A percentile compares a stretch with the other conserved stretches of the same genome.
Evolutionary conservation across 345 rosid species (phyloP).

Genomic region (Angophora floribunda): DNA sequence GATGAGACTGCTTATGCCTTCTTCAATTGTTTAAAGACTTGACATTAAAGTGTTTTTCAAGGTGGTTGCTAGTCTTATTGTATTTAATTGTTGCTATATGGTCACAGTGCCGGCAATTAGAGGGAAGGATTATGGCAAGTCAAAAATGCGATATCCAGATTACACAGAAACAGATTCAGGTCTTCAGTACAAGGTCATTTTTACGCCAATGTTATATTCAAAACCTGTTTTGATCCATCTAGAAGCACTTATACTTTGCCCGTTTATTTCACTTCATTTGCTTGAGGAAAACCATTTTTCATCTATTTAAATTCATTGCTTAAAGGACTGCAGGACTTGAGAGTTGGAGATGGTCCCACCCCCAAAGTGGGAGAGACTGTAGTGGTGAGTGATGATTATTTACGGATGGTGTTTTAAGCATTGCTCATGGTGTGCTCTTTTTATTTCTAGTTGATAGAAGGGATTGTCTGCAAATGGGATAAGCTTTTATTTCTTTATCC

Average conservation of each 20-base stretch:
- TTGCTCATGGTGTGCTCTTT: background rate
- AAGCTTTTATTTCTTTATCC: background rate
- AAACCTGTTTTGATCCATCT: background rate
- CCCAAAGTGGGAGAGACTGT: constrained; percentile 78
- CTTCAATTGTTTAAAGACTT: background rate
- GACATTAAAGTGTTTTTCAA: background rate
- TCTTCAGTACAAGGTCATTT: constrained; percentile 88
- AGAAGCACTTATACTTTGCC: background rate
- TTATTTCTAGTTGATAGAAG: background rate
- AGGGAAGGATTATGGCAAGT: constrained; percentile 92
- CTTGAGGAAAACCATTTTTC: background rate
- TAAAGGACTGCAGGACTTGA: constrained; percentile 59
- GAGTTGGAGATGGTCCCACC: constrained; percentile 66
- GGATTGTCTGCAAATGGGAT: background rate
- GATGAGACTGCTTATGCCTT: background rate
- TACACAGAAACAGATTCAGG: constrained; percentile 76
- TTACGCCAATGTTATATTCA: background rate
- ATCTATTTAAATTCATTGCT: constrained; percentile 4
- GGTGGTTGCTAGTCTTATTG: background rate
- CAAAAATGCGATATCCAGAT: constrained; percentile 84
- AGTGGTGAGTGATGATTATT: constrained; percentile 40
- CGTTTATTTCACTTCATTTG: background rate
- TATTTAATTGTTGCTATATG: background rate
- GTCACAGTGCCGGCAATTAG: constrained; percentile 87
- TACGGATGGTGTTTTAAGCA: background rate